Conservation (phyloP, 164 flowering plant genomes). For the Malania oleifera region DNA sequence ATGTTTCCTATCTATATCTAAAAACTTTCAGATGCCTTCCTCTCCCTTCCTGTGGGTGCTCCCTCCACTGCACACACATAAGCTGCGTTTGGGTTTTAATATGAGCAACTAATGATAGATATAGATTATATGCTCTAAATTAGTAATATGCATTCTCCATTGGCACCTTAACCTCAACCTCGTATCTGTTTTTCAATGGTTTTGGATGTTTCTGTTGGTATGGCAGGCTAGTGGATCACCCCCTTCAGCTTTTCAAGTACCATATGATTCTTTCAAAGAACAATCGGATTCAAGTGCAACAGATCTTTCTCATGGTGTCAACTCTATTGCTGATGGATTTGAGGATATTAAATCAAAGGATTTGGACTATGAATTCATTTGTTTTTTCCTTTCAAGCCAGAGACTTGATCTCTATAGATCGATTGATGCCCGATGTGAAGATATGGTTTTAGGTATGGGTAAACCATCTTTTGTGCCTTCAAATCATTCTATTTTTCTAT, state of each 20-base stretch:
- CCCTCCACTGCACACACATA: too few species aligned
- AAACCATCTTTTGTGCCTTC: conserved; percentile 7
- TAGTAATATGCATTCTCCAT: too few species aligned
- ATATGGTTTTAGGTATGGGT: conserved; percentile 97
- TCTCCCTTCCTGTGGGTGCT: background rate
- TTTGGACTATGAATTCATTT: conserved; percentile 81
- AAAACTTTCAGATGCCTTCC: background rate
- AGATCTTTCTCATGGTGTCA: conserved; percentile 18
- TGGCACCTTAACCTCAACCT: too few species aligned
- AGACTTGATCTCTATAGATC: conserved; percentile 77
- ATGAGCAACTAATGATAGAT: too few species aligned
- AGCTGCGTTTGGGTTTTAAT: too few species aligned
- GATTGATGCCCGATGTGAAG: conserved; percentile 89
- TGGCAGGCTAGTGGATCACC: conserved; percentile 88
- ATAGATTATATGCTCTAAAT: too few species aligned
- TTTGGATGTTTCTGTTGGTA: conserved; percentile 9
- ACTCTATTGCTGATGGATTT: conserved; percentile 26
- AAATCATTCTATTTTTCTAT: background rate
- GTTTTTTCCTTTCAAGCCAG: conserved; percentile 82
- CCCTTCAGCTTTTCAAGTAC: conserved; percentile 81
- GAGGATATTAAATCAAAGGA: conserved; percentile 32
- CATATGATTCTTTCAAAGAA: conserved; percentile 75
- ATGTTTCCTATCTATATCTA: background rate
- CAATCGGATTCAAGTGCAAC: conserved; percentile 25
- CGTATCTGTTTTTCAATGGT: too few species aligned